These are phyloP conservation scores for Phytophthora kernoviae DNA, from an alignment of 352 stramenopile genomes.

Conservation along the genomic window DNA sequence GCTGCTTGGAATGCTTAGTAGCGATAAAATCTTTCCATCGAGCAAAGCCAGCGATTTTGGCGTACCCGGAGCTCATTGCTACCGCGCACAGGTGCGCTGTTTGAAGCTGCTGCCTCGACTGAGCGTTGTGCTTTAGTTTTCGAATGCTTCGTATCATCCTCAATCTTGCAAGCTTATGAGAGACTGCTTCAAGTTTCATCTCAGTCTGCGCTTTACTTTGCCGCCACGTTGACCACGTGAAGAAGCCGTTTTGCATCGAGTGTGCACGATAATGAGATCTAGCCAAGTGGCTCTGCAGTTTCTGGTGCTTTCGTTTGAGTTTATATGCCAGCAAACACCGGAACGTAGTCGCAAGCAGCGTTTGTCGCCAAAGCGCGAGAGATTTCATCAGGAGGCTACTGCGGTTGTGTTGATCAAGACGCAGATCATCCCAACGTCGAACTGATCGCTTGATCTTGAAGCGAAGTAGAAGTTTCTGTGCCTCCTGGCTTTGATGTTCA, in stretches of 20 bases:
- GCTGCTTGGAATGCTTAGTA: conserved; percentile 2
- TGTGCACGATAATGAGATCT: neutral
- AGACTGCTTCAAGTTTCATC: conserved; percentile 2
- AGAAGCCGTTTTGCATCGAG: conserved; percentile 3
- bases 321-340: conserved; percentile 6
- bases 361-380: conserved; percentile 24
- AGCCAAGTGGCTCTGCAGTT: neutral
- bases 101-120: conserved; percentile 6
- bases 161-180: neutral
- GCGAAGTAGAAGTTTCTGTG: conserved; percentile 8
- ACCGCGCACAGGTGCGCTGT: conserved; percentile 5
- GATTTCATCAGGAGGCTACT: conserved; percentile 19
- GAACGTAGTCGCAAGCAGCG: conserved; percentile 20
- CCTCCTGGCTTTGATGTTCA: neutral
- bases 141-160: conserved; percentile 10
- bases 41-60: conserved; percentile 14
- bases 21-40: conserved; percentile 20
- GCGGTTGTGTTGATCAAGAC: neutral
- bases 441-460: conserved; percentile 23
- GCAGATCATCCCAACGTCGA: conserved; percentile 9
- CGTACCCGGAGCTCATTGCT: conserved; percentile 3
- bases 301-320: conserved; percentile 8
- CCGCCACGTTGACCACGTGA: conserved; percentile 11
- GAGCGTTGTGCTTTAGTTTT: conserved; percentile 8
- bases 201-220: neutral